These are phyloP conservation scores for Carallia brachiata DNA, from an alignment of 345 rosid species.

Conservation along the genomic window DNA sequence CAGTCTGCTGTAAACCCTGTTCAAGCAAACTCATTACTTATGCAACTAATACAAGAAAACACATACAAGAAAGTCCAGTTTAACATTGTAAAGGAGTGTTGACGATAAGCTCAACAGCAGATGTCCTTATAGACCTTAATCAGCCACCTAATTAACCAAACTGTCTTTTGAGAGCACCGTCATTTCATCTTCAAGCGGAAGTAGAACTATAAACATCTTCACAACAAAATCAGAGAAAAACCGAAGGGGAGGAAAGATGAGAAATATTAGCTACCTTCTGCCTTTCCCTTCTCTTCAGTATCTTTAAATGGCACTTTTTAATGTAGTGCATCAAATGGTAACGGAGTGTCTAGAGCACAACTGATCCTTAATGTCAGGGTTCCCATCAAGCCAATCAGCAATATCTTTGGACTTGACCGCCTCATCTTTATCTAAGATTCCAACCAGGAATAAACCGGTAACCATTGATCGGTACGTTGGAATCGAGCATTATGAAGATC, in stretches of 20 bases:
- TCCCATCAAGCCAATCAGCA: conserved; percentile 71
- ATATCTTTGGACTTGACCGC: conserved; percentile 84
- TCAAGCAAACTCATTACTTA: neutral
- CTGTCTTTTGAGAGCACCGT: too few species aligned
- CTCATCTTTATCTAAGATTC: conserved; percentile 74
- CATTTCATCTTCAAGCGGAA: neutral
- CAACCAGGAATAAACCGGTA: conserved; percentile 85
- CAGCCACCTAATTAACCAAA: too few species aligned
- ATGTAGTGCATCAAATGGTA: conserved; percentile 96
- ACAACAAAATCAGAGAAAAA: neutral
- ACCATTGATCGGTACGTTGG: conserved; percentile 88
- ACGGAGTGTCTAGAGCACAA: conserved; percentile 75
- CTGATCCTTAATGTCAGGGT: conserved; percentile 63
- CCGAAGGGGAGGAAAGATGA: neutral
- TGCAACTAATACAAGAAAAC: neutral
- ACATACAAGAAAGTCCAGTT: neutral
- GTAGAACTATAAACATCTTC: neutral
- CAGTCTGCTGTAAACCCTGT: conserved; percentile 50
- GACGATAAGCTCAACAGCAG: neutral
- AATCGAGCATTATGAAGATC: conserved; percentile 70
- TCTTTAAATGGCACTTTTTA: conserved; percentile 92
- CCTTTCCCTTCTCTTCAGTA: conserved; percentile 83
- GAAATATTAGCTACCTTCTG: conserved; percentile 29
- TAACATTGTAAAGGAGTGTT: neutral
- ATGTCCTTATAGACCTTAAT: too few species aligned